Conservation (phyloP, 495 filamentous ascomycete species). For the Penicillium steckii region DNA sequence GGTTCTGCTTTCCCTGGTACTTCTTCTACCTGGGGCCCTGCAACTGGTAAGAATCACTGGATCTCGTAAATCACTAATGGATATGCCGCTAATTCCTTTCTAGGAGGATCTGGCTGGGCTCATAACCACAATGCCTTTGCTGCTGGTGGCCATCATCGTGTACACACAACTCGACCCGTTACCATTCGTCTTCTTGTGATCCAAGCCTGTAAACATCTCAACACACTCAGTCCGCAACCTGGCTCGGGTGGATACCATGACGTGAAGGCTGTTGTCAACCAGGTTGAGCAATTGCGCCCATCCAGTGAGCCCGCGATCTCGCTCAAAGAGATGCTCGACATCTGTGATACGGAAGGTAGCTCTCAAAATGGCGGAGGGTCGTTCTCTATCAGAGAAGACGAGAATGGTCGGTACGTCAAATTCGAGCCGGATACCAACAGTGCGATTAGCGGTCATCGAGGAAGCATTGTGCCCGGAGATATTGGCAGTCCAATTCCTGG, state of each 20-base stretch:
- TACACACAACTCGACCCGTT: conserved; percentile 51
- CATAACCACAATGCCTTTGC: conserved; percentile 49
- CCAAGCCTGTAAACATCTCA: conserved; percentile 59
- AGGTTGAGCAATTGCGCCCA: conserved; percentile 60
- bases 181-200: conserved; percentile 58
- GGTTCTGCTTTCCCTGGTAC: conserved; percentile 42
- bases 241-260: conserved; percentile 58
- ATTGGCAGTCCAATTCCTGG: conserved; percentile 50
- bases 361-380: conserved; percentile 82
- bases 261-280: conserved; percentile 61
- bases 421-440: conserved; percentile 56
- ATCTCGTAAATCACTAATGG: neutral
- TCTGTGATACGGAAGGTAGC: conserved; percentile 90
- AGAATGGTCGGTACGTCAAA: conserved; percentile 54
- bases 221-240: conserved; percentile 34
- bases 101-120: conserved; percentile 45
- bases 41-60: conserved; percentile 36
- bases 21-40: conserved; percentile 40
- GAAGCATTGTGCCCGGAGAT: conserved; percentile 46
- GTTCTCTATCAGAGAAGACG: conserved; percentile 63
- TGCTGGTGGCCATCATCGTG: conserved; percentile 40
- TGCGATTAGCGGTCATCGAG: conserved; percentile 37
- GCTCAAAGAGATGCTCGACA: conserved; percentile 75
- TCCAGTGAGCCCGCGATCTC: conserved; percentile 57
- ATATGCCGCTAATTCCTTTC: conserved; percentile 21